Percentiles rank a stretch among this genome's conserved stretches.
These are phyloP conservation scores for Pelargonium citronellum DNA, from an alignment of 441 rosid species.

Conservation along the genomic window DNA sequence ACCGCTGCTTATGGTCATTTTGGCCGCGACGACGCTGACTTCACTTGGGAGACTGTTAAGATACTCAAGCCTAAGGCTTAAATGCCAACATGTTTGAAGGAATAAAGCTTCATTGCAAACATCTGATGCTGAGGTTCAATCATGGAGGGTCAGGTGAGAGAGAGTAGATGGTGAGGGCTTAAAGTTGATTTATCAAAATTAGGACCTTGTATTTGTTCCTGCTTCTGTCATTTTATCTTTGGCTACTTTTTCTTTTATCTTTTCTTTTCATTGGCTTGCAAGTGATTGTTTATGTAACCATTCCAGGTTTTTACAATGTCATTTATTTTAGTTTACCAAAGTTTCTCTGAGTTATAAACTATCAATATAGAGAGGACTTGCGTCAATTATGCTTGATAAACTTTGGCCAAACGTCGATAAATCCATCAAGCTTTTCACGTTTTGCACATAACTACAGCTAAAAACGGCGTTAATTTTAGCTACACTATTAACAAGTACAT, in stretches of 20 bases:
- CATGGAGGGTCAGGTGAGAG: slow-evolving; percentile 5
- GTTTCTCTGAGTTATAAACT: no score
- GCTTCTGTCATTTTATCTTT: slow-evolving; percentile 15
- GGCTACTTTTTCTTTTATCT: neutral
- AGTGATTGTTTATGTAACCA: slow-evolving; percentile 8
- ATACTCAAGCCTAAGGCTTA: slow-evolving; percentile 7
- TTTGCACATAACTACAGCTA: no score
- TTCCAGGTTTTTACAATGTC: slow-evolving; percentile 4
- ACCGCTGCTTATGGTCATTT: slow-evolving; percentile 10
- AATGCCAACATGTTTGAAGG: slow-evolving; percentile 16
- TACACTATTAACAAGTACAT: no score
- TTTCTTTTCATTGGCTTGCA: neutral
- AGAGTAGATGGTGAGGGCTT: slow-evolving; percentile 11
- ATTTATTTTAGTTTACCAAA: neutral
- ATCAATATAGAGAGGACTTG: no score
- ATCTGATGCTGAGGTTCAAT: slow-evolving; percentile 12
- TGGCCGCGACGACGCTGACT: slow-evolving; percentile 4
- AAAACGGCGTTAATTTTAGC: no score
- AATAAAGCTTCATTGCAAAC: slow-evolving; percentile 26
- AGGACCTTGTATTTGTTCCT: slow-evolving; percentile 4
- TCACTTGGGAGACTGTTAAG: slow-evolving; percentile 11
- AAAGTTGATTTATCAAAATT: slow-evolving; percentile 11
- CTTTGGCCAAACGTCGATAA: no score
- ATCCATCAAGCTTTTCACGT: no score
- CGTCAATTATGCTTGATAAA: no score